Percentiles rank a stretch among this genome's conserved stretches.
Evolutionary conservation across 2,329 filamentous ascomycete genomes (phyloP).

Genomic region (Penicillium brevicompactum): DNA sequence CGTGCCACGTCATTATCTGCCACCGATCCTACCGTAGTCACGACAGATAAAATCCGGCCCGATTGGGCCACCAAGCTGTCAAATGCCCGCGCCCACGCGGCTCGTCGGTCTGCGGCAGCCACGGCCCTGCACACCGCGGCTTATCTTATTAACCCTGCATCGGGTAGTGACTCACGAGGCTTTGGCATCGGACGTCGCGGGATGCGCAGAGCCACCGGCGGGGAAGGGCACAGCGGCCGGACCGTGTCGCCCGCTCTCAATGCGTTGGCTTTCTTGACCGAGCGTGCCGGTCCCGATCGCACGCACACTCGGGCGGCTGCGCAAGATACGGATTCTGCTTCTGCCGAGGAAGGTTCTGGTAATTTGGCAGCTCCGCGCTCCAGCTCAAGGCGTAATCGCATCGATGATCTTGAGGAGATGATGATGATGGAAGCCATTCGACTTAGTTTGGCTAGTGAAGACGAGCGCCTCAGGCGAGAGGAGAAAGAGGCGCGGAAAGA

Average conservation of each 20-base stretch:
- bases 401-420: conserved; percentile 92
- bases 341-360: conserved; percentile 36
- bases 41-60: conserved; percentile 86
- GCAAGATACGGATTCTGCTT: conserved; percentile 40
- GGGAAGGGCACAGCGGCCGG: conserved; percentile 37
- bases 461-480: conserved; percentile 83
- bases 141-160: conserved; percentile 73
- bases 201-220: conserved; percentile 43
- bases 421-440: conserved; percentile 99
- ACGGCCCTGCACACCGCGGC: conserved; percentile 94
- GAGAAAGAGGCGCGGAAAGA: conserved; percentile 81
- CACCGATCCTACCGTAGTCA: conserved; percentile 81
- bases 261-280: conserved; percentile 51
- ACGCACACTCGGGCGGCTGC: conserved; percentile 28
- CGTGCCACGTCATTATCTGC: conserved; percentile 75
- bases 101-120: conserved; percentile 84
- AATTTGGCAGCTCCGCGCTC: conserved; percentile 47
- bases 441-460: conserved; percentile 85
- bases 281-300: conserved; percentile 41
- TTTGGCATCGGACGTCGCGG: conserved; percentile 61
- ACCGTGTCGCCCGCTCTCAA: conserved; percentile 45
- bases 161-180: conserved; percentile 47
- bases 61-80: conserved; percentile 93
- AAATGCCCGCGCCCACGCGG: conserved; percentile 79
- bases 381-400: conserved; percentile 62